phyloP scores from a whole-genome alignment of 2,329 filamentous ascomycete species.

The Neoarthrinium moseri region DNA sequence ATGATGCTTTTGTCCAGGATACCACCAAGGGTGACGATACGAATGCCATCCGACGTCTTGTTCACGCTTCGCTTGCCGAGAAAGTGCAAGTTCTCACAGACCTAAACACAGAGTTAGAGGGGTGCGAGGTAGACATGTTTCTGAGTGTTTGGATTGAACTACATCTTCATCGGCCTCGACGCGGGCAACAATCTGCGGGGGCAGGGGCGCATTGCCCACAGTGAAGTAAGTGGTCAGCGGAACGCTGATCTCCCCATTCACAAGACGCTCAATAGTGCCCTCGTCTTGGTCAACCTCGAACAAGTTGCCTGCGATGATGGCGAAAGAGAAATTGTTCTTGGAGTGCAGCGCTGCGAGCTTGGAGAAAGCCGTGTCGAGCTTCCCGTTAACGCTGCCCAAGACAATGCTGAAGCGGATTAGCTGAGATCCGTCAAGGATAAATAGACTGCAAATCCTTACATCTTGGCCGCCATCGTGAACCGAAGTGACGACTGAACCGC shows the following conservation, averaged over 20 bases:
- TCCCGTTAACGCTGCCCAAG: slow-evolving; percentile 78
- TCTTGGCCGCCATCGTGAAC: slow-evolving; percentile 48
- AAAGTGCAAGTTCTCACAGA: slow-evolving; percentile 90
- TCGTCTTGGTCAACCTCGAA: slow-evolving; percentile 65
- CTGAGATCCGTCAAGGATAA: too few species aligned
- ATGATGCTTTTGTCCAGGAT: slow-evolving; percentile 60
- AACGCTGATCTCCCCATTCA: slow-evolving; percentile 70
- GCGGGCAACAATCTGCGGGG: slow-evolving; percentile 67
- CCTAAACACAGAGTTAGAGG: slow-evolving; percentile 32
- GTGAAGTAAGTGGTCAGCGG: slow-evolving; percentile 91
- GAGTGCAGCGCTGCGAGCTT: slow-evolving; percentile 79
- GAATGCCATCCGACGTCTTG: slow-evolving; percentile 86
- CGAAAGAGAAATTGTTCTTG: slow-evolving; percentile 87
- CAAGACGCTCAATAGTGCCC: slow-evolving; percentile 58
- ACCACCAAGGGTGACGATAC: slow-evolving; percentile 85
- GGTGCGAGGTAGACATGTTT: too few species aligned
- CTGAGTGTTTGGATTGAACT: slow-evolving; percentile 22
- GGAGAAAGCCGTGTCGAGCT: slow-evolving; percentile 70
- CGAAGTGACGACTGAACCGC: too few species aligned
- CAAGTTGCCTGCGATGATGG: slow-evolving; percentile 79
- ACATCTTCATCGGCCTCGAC: slow-evolving; percentile 67
- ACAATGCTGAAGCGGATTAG: slow-evolving; percentile 60
- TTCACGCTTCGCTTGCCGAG: slow-evolving; percentile 83
- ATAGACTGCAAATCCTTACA: slow-evolving; percentile 44
- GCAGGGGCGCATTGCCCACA: slow-evolving; percentile 71